Percentiles rank a stretch among this genome's conserved stretches.
Conservation (phyloP, 1,139 yeast genomes). For the Yamadazyma spencermartinsiae region DNA sequence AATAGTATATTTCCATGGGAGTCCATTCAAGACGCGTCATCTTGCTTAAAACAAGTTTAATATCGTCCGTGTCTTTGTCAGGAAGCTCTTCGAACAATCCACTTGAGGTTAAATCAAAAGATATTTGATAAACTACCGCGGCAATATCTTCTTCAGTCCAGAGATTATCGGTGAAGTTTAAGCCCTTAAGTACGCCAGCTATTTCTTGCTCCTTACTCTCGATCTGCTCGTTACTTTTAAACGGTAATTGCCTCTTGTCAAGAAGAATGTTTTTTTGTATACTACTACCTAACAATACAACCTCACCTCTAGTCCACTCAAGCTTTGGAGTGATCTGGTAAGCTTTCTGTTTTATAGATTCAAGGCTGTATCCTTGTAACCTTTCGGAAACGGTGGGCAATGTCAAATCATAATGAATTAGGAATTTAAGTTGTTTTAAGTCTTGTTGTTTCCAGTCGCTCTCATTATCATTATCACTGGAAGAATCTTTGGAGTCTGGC, state of each 20-base stretch:
- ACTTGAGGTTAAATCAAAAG: slow-evolving; percentile 14
- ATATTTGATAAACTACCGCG: slow-evolving; percentile 5
- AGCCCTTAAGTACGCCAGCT: not conserved
- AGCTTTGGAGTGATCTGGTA: slow-evolving; percentile 1
- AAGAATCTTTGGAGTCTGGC: slow-evolving; percentile 17
- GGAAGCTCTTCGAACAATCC: slow-evolving; percentile 19
- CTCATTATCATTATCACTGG: slow-evolving; percentile 15
- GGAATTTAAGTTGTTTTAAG: slow-evolving; percentile 9
- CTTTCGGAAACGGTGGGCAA: slow-evolving; percentile 5
- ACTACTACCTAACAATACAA: slow-evolving; percentile 7
- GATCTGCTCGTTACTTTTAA: slow-evolving; percentile 8
- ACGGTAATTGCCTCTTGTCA: slow-evolving; percentile 10
- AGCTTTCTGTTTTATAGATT: slow-evolving; percentile 3
- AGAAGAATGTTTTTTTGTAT: slow-evolving; percentile 2
- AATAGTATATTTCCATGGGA: slow-evolving; percentile 11
- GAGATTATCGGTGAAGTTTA: not conserved
- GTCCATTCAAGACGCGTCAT: slow-evolving; percentile 12
- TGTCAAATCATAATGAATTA: slow-evolving; percentile 14
- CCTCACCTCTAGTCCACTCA: slow-evolving; percentile 16
- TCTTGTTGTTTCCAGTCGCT: slow-evolving; percentile 11
- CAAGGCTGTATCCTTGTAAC: slow-evolving; percentile 7
- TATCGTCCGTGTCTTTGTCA: slow-evolving; percentile 12
- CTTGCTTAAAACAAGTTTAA: slow-evolving; percentile 4
- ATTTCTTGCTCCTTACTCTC: slow-evolving; percentile 3
- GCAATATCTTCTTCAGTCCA: slow-evolving; percentile 9